Percentiles rank a stretch among this genome's conserved stretches.
These are phyloP conservation scores for Scutellaria galericulata DNA, from an alignment of 257 asterid species.

Conservation along the genomic window DNA sequence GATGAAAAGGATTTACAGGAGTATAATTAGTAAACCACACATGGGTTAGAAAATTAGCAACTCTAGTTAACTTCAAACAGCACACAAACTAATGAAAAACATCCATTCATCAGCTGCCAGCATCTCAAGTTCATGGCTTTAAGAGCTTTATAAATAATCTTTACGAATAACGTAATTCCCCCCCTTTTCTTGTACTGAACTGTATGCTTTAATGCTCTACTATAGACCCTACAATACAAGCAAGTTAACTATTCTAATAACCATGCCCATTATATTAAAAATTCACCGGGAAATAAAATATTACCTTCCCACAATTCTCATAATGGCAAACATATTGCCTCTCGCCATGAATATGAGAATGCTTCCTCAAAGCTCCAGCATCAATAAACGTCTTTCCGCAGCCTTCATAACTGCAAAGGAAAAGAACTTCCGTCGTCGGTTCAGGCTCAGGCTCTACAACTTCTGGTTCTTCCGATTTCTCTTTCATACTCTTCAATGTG, in stretches of 20 bases:
- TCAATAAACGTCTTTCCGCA: constrained; percentile 98
- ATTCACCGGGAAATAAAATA: not conserved
- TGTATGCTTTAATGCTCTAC: not conserved
- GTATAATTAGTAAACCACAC: not conserved
- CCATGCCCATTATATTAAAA: not conserved
- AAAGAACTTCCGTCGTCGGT: constrained; percentile 94
- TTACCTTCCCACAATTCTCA: constrained; percentile 52
- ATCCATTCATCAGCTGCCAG: not conserved
- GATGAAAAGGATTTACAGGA: not conserved
- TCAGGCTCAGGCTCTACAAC: constrained; percentile 83
- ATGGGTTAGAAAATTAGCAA: not conserved
- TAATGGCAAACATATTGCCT: constrained; percentile 92
- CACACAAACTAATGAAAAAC: not conserved
- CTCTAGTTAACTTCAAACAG: not conserved
- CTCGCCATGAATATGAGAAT: constrained; percentile 98
- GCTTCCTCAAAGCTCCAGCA: constrained; percentile 97
- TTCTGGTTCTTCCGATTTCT: constrained; percentile 68
- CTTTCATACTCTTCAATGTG: constrained; percentile 64
- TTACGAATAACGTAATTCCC: not conserved
- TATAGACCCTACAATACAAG: not conserved
- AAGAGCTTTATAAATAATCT: not conserved
- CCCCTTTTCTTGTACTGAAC: constrained; percentile 1
- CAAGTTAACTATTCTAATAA: not conserved
- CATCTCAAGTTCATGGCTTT: not conserved
- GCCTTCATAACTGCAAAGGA: constrained; percentile 95